phyloP scores from a whole-genome alignment of 441 rosid species.

The Pelargonium cotyledonis region DNA sequence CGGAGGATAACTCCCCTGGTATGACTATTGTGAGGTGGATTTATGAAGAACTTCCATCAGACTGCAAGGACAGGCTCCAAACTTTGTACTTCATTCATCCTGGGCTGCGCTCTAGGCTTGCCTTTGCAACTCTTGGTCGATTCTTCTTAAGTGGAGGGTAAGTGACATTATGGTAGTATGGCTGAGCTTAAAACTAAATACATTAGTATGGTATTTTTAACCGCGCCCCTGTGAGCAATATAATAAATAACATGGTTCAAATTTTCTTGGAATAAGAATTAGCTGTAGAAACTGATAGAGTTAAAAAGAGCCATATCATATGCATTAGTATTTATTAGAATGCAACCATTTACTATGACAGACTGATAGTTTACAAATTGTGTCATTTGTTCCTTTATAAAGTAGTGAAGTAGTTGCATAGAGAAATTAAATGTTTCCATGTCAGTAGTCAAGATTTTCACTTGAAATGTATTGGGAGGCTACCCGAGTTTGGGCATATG shows the following conservation, averaged over 20 bases:
- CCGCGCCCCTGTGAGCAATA: too few species aligned
- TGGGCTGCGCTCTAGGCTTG: constrained; percentile 60
- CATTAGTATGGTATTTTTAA: too few species aligned
- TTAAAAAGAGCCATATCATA: neutral
- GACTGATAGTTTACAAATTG: neutral
- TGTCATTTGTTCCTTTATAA: neutral
- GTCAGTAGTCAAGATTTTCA: neutral
- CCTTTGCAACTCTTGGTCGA: constrained; percentile 61
- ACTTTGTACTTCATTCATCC: constrained; percentile 59
- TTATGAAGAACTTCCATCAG: constrained; percentile 56
- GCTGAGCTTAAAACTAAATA: too few species aligned
- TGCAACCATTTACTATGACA: neutral
- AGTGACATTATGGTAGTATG: constrained; percentile 13
- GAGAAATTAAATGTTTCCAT: neutral
- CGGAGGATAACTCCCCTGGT: constrained; percentile 60
- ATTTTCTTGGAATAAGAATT: neutral
- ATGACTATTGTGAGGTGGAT: constrained; percentile 66
- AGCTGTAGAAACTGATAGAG: neutral
- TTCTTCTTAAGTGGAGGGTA: constrained; percentile 62
- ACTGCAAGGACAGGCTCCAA: constrained; percentile 53
- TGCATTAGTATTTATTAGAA: neutral
- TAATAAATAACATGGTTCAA: neutral
- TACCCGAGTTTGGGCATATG: too few species aligned
- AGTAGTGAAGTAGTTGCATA: neutral
- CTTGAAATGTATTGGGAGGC: too few species aligned